These are phyloP conservation scores for Geranomyces variabilis DNA, from an alignment of 192 early-diverging fungal genomes.

Conservation along the genomic window DNA sequence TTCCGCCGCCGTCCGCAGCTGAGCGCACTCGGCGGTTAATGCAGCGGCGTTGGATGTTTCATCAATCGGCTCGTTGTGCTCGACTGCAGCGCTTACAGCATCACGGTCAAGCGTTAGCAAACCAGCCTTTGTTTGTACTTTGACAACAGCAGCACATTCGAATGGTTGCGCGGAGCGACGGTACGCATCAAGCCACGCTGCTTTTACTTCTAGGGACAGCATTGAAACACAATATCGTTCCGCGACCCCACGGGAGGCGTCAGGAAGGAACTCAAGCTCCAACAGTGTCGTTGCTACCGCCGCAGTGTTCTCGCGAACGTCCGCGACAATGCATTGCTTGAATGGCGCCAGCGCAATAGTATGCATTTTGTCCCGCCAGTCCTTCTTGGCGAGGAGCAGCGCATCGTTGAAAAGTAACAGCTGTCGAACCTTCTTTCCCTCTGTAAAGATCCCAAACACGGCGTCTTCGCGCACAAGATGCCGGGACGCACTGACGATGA, in stretches of 20 bases:
- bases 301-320: constrained; percentile 43
- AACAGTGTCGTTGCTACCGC: constrained; percentile 1
- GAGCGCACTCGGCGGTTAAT: neutral
- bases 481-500: constrained; percentile 47
- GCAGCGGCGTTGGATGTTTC: neutral
- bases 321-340: constrained; percentile 47
- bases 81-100: neutral
- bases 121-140: neutral
- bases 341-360: constrained; percentile 49
- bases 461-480: constrained; percentile 55
- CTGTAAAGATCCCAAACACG: constrained; percentile 21
- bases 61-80: neutral
- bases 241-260: neutral
- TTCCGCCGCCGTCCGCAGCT: neutral
- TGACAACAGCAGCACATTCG: neutral
- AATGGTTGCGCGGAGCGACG: constrained; percentile 7
- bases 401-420: constrained; percentile 61
- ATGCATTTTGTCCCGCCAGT: constrained; percentile 58
- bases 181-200: constrained; percentile 56
- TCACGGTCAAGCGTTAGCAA: neutral
- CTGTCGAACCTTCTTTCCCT: constrained; percentile 39
- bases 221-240: constrained; percentile 47
- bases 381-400: constrained; percentile 50
- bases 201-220: constrained; percentile 38
- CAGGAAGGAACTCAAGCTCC: constrained; percentile 6